Evolutionary conservation across 495 filamentous ascomycete species (phyloP), one percentile per base, ranked within the genome.

Genomic region (Penicillium macrosclerotiorum): DNA sequence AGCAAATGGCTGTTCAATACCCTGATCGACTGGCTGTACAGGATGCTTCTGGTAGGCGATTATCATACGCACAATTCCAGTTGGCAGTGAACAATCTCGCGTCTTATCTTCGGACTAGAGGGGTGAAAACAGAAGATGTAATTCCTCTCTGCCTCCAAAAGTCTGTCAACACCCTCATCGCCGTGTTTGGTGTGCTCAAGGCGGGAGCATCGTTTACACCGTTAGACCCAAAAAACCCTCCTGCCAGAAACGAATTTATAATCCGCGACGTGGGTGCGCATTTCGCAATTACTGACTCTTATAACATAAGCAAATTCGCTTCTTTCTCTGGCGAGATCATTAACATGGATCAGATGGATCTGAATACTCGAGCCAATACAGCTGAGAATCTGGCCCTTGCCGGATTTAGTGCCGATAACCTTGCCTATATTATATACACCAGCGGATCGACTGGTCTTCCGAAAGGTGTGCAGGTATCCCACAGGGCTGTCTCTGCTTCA

Each of bases 161-260:
- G 48, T 71, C 68, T 1, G 50, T 60, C 0, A 72, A 61, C 54
- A 65, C 65, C 3, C 41, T 73, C 2, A 55, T 81, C n/a, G 55
- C 67, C 1, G 60, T 71, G 13, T 52, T 72, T 4, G 71, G 58
- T 2, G 57, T 78, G 4, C 45, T 75, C 18, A 74, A 71, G 35
- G 72, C 74, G 24, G 76, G 76, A 1, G 70, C 64, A 7, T 72
- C 69, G 0, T 73, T 72, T 59, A 65, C 79, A 8, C 67, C 66
- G 7, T 51, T 83, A 7, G 74, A 79, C 51, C 68, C 72, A 4
- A 53, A 58, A 0, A 63, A 75, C 24, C 79, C 81, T 1, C 52
- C 68, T 49, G 11, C 42, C 16, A 34, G 52, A 14, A 55, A 46
- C 19, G 6, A 25, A 9, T 42, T 46, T 25, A 60, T 57, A 11